These are phyloP conservation scores for Psidium guajava DNA, from an alignment of 345 rosid genomes.

Conservation along the genomic window DNA sequence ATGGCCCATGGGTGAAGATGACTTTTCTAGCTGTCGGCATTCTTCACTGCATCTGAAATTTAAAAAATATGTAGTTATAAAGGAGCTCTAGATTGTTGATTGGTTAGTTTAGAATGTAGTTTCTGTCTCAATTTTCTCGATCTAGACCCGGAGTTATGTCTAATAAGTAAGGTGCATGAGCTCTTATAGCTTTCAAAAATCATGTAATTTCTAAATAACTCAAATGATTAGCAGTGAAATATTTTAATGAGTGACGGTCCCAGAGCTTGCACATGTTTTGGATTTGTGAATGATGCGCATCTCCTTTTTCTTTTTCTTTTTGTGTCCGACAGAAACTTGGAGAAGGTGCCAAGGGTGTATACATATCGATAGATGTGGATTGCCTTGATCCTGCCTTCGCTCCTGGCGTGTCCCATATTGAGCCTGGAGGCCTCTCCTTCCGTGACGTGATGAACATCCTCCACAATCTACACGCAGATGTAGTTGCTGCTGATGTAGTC, in stretches of 20 bases:
- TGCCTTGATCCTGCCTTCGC: slow-evolving; percentile 98
- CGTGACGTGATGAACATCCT: slow-evolving; percentile 87
- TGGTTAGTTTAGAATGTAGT: neutral
- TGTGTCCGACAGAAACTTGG: slow-evolving; percentile 72
- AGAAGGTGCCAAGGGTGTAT: slow-evolving; percentile 91
- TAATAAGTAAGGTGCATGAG: neutral
- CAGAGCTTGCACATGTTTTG: neutral
- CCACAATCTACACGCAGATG: slow-evolving; percentile 73
- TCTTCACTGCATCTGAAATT: neutral
- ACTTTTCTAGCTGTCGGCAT: neutral
- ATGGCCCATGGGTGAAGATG: neutral
- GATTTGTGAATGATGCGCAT: neutral
- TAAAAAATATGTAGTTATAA: neutral
- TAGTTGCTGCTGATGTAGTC: slow-evolving; percentile 90
- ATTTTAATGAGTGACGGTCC: neutral
- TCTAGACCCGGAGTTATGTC: neutral
- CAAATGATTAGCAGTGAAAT: neutral
- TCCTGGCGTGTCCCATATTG: slow-evolving; percentile 96
- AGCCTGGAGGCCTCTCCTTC: slow-evolving; percentile 96
- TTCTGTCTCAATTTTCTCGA: neutral
- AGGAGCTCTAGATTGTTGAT: neutral
- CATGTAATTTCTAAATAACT: neutral
- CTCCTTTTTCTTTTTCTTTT: neutral
- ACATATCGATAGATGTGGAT: slow-evolving; percentile 83
- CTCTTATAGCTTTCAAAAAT: neutral